Evolutionary conservation across 495 filamentous ascomycete genomes (phyloP).

Genomic region (Pyronema omphalodes): DNA sequence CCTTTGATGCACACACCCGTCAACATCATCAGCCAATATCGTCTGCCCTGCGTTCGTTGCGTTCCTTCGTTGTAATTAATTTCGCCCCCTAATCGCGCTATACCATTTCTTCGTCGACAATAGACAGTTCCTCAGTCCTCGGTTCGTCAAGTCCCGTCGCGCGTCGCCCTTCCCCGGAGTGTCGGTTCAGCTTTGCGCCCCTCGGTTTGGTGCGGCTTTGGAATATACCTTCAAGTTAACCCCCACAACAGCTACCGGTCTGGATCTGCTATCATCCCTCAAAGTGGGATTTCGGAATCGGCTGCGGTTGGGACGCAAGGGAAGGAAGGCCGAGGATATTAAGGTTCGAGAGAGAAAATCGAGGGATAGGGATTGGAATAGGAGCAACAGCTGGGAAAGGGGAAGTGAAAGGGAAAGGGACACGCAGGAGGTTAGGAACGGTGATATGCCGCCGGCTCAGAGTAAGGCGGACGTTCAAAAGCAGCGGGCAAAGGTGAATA

Average conservation of each 20-base stretch:
- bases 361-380: neutral
- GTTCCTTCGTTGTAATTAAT: too few species aligned
- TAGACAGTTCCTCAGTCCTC: too few species aligned
- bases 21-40: too few species aligned
- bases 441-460: conserved; percentile 30
- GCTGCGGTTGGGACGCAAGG: neutral
- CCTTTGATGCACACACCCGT: too few species aligned
- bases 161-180: neutral
- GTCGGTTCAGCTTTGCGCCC: neutral
- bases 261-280: conserved; percentile 2
- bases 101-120: too few species aligned
- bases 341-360: neutral
- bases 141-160: too few species aligned
- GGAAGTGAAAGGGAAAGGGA: conserved; percentile 4
- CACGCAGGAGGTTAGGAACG: conserved; percentile 2
- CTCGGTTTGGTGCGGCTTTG: neutral
- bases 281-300: conserved; percentile 1
- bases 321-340: neutral
- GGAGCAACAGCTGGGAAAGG: neutral
- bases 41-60: too few species aligned
- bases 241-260: neutral
- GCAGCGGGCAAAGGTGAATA: conserved; percentile 77
- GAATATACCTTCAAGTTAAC: neutral
- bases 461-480: conserved; percentile 74
- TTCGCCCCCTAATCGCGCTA: too few species aligned